Conservation (phyloP, 1,284 basidiomycete species). For the Tetrapyrgos nigripes region DNA sequence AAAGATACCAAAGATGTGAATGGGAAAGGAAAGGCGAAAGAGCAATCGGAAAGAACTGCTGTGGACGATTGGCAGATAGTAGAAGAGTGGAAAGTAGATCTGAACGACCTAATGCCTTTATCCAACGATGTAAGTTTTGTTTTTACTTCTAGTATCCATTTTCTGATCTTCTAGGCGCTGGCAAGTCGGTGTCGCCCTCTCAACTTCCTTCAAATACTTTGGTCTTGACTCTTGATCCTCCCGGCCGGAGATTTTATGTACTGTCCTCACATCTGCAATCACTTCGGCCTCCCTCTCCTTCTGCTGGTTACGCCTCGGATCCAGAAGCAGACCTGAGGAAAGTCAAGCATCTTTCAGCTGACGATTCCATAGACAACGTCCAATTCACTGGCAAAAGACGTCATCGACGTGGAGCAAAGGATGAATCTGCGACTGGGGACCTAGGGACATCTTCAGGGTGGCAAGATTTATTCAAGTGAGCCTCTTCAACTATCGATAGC, state of each 20-base stretch:
- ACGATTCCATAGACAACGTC: constrained; percentile 16
- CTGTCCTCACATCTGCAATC: constrained; percentile 40
- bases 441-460: constrained; percentile 56
- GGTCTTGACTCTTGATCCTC: constrained; percentile 66
- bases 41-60: constrained; percentile 11
- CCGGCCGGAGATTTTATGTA: constrained; percentile 63
- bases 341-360: constrained; percentile 34
- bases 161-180: constrained; percentile 26
- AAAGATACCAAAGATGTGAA: constrained; percentile 4
- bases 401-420: constrained; percentile 30
- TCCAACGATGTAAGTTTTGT: constrained; percentile 61
- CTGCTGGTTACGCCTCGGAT: constrained; percentile 72
- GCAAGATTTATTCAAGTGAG: constrained; percentile 76
- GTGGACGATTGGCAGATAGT: constrained; percentile 64
- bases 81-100: constrained; percentile 71
- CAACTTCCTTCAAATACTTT: constrained; percentile 77
- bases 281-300: constrained; percentile 54
- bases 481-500: constrained; percentile 16
- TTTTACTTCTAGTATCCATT: not conserved
- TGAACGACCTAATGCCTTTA: constrained; percentile 66
- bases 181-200: constrained; percentile 50
- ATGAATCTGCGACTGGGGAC: constrained; percentile 22
- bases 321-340: constrained; percentile 60
- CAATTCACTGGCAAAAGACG: constrained; percentile 34
- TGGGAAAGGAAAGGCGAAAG: constrained; percentile 53